Conservation (phyloP, 2,329 filamentous ascomycete species). For the Aspergillus awamori region DNA sequence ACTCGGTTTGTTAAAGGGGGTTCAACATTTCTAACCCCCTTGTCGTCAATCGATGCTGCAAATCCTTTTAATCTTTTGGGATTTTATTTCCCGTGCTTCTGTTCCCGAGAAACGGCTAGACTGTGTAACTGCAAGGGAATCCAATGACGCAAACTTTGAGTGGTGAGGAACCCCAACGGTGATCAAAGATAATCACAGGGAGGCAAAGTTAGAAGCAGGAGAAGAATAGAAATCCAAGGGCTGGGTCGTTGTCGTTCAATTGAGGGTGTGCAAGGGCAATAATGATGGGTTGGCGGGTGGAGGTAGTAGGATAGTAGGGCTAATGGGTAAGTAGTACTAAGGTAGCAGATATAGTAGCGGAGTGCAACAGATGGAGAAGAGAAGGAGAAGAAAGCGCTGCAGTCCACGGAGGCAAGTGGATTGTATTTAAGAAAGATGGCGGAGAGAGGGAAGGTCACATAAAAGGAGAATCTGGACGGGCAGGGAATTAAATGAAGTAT, state of each 20-base stretch:
- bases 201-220: background rate
- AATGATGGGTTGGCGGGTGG: background rate
- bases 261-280: background rate
- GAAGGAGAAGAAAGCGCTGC: constrained; percentile 8
- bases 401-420: constrained; percentile 6
- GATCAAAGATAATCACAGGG: background rate
- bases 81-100: constrained; percentile 4
- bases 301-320: background rate
- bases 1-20: constrained; percentile 25
- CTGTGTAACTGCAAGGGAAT: constrained; percentile 23
- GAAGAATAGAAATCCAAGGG: background rate
- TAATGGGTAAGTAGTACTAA: constrained; percentile 8
- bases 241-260: background rate
- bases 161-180: constrained; percentile 18
- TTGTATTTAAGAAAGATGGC: constrained; percentile 6
- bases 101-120: constrained; percentile 12
- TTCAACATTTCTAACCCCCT: constrained; percentile 28
- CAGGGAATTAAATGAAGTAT: constrained; percentile 34
- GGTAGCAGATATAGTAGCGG: background rate
- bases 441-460: constrained; percentile 12
- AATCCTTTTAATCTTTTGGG: constrained; percentile 6
- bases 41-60: constrained; percentile 16
- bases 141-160: constrained; percentile 18
- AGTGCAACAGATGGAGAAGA: constrained; percentile 11
- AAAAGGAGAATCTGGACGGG: constrained; percentile 26